These are phyloP conservation scores for Fistulinella prunicolor DNA, from an alignment of 768 basidiomycete species.

Conservation along the genomic window DNA sequence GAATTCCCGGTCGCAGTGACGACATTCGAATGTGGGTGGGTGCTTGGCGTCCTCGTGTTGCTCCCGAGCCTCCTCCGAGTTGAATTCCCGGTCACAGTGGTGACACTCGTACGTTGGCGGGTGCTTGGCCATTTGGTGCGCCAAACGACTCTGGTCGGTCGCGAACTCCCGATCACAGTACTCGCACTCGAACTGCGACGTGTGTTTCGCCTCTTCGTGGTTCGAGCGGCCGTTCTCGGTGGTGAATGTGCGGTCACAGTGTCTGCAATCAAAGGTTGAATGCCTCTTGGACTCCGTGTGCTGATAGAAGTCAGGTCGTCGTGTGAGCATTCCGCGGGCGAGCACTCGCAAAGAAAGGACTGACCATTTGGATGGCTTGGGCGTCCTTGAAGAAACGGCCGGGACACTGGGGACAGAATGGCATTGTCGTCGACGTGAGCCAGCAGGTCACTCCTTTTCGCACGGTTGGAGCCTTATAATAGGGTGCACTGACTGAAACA, in stretches of 20 bases:
- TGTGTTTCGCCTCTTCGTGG: slow-evolving; percentile 18
- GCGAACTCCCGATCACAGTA: slow-evolving; percentile 13
- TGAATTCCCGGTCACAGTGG: slow-evolving; percentile 9
- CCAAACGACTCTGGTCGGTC: slow-evolving; percentile 1
- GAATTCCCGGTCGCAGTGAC: slow-evolving; percentile 5
- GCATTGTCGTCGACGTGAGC: slow-evolving; percentile 12
- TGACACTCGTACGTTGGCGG: slow-evolving; percentile 7
- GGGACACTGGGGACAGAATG: slow-evolving; percentile 17
- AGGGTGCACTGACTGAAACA: no score
- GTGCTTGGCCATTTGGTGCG: slow-evolving; percentile 16
- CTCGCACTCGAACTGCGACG: slow-evolving; percentile 7
- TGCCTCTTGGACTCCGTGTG: slow-evolving; percentile 15
- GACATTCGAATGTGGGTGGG: background rate
- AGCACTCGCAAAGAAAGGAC: background rate
- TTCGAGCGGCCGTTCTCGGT: slow-evolving; percentile 2
- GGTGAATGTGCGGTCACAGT: slow-evolving; percentile 12
- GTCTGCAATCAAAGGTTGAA: slow-evolving; percentile 10
- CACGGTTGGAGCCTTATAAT: slow-evolving; percentile 8
- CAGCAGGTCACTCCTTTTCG: background rate
- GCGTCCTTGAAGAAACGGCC: slow-evolving; percentile 15
- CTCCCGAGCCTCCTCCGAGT: background rate
- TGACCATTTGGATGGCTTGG: slow-evolving; percentile 12
- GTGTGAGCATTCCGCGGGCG: background rate
- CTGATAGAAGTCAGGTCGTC: slow-evolving; percentile 1
- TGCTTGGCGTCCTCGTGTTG: slow-evolving; percentile 14